Base-by-base conservation (phyloP, 2,329 filamentous ascomycete species). In the Paradendryphiella salina region DNA sequence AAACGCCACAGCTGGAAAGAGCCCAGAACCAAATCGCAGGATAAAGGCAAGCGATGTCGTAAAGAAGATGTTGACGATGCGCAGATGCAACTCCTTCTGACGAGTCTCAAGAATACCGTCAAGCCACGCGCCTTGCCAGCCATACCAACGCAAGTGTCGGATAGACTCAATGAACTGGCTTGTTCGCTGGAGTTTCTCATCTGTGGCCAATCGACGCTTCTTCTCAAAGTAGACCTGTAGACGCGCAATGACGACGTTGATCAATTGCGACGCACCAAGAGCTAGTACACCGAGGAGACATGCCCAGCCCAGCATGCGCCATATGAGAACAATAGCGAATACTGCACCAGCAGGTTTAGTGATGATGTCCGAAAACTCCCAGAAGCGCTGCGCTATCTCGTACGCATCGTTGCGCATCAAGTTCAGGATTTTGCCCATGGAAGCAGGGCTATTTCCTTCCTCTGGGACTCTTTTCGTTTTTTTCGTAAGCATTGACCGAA, bases 351-450 rank as follows among this genome's bases (percentile, higher is more conserved):
- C 72, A 0, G 91, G 91, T 54, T 88, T 89, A 3, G 86, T 86
- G 33, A 95, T 76, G 1, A 96, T 76, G n/a, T 79, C 79, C 1
- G 88, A 82, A 44, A 94, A 88, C 53, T 96, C 91, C 91, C 91
- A 96, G 63, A 96, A 94, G 35, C 88, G 72, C 64, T 93, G 89
- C 2, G 89, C 83, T 32, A 93, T 84, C 67, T 92, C 88, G 65
- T 93, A 94, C 0, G 88, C 89, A 68, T 94, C 89, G 51, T 82
- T 85, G 31, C 90, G 85, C 78, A 96, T 88, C 2, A 96, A 74
- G 63, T 96, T 96, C 54, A 96, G 81, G 43, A 96, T 94, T 67
- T 96, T 96, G 6, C 91, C 91, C 74, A 92, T 93, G 0, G 89
- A 90, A 0, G 91, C 90, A 2, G 87, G 82, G 47, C 82, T 76